Evolutionary conservation across 768 basidiomycete species (phyloP).

Genomic region (Hypholoma fasciculare): DNA sequence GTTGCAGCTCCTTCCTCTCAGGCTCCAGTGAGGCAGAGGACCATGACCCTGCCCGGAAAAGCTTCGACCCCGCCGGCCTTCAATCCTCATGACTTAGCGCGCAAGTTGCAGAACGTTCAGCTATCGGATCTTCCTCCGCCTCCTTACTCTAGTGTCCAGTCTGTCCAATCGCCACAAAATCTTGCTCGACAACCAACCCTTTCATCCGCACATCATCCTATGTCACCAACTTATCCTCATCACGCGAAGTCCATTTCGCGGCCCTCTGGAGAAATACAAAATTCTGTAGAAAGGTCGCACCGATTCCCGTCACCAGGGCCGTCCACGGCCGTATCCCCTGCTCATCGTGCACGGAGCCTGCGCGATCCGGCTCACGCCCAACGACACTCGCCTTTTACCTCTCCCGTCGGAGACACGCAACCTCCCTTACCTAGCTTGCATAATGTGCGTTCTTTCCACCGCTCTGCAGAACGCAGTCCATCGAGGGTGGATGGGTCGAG

Average conservation of each 20-base stretch:
- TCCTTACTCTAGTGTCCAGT: slow-evolving; percentile 3
- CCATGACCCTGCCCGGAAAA: slow-evolving; percentile 43
- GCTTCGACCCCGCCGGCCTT: slow-evolving; percentile 27
- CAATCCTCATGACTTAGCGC: slow-evolving; percentile 58
- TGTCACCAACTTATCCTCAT: neutral
- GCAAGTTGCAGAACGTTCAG: slow-evolving; percentile 56
- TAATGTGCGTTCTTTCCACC: slow-evolving; percentile 64
- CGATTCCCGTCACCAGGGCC: neutral
- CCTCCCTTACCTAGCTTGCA: slow-evolving; percentile 35
- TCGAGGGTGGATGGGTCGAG: slow-evolving; percentile 28
- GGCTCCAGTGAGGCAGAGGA: slow-evolving; percentile 35
- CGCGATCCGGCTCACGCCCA: slow-evolving; percentile 13
- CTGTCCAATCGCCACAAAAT: neutral
- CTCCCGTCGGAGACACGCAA: slow-evolving; percentile 16
- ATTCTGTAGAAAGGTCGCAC: neutral
- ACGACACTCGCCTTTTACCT: slow-evolving; percentile 16
- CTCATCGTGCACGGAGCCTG: slow-evolving; percentile 12
- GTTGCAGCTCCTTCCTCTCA: slow-evolving; percentile 16
- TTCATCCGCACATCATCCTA: neutral
- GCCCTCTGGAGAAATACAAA: slow-evolving; percentile 13
- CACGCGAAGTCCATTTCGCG: slow-evolving; percentile 16
- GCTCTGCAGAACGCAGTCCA: slow-evolving; percentile 30
- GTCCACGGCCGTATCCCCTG: slow-evolving; percentile 2
- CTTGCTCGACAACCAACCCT: neutral
- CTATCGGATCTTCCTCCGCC: slow-evolving; percentile 14